Percentiles rank a stretch among this genome's conserved stretches.
Evolutionary conservation across 208 protist genomes (phyloP).

Genomic region (Lotmaria passim): DNA sequence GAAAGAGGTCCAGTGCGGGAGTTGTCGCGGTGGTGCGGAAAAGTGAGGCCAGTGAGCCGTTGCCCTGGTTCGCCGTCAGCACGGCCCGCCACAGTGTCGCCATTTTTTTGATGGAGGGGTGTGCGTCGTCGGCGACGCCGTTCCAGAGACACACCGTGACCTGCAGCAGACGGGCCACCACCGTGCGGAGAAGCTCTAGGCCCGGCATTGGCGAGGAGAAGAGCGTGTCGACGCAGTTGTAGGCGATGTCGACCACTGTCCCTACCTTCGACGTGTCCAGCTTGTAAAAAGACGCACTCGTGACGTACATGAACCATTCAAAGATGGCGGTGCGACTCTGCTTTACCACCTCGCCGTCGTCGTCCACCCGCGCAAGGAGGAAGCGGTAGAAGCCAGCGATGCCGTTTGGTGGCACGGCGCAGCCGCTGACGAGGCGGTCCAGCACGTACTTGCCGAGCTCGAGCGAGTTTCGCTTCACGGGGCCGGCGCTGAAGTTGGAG

Average conservation of each 20-base stretch:
- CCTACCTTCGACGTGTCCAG: slow-evolving; percentile 38
- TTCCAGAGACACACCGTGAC: slow-evolving; percentile 43
- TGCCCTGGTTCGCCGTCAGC: slow-evolving; percentile 33
- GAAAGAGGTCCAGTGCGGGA: slow-evolving; percentile 15
- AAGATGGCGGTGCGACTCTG: slow-evolving; percentile 47
- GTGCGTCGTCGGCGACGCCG: slow-evolving; percentile 10
- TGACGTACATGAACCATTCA: slow-evolving; percentile 73
- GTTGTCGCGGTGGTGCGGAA: slow-evolving; percentile 11
- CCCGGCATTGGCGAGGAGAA: slow-evolving; percentile 55
- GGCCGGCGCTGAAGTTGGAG: slow-evolving; percentile 8
- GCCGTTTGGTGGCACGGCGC: slow-evolving; percentile 44
- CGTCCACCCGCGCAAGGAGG: slow-evolving; percentile 36
- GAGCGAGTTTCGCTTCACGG: slow-evolving; percentile 50
- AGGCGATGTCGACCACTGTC: slow-evolving; percentile 49
- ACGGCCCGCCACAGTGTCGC: slow-evolving; percentile 45
- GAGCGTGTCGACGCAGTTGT: slow-evolving; percentile 42
- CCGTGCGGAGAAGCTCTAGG: slow-evolving; percentile 44
- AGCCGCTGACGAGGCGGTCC: slow-evolving; percentile 63
- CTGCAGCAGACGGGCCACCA: slow-evolving; percentile 50
- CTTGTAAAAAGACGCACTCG: slow-evolving; percentile 43
- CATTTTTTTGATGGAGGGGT: slow-evolving; percentile 35
- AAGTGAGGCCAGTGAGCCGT: slow-evolving; percentile 11
- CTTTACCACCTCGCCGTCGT: slow-evolving; percentile 34
- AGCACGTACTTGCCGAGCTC: slow-evolving; percentile 61
- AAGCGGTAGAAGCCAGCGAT: slow-evolving; percentile 49